These are phyloP conservation scores for Remersonia thermophila DNA, from an alignment of 2,329 filamentous ascomycete genomes.

Conservation along the genomic window DNA sequence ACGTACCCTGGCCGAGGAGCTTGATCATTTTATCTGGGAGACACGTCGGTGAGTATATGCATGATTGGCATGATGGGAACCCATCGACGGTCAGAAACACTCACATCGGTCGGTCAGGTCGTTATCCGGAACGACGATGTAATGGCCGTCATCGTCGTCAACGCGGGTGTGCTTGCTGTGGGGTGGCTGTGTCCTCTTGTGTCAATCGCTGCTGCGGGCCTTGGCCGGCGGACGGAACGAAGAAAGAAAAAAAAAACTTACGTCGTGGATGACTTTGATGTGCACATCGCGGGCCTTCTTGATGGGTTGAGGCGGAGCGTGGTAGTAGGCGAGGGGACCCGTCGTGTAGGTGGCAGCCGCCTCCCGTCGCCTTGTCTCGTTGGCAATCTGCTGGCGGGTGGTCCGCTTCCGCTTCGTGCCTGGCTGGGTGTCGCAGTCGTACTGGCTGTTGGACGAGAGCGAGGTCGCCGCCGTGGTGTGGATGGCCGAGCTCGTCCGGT, in stretches of 20 bases:
- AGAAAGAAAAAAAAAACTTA: conserved; percentile 28
- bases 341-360: conserved; percentile 47
- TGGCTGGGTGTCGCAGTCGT: conserved; percentile 53
- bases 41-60: conserved; percentile 6
- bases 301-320: conserved; percentile 74
- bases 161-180: conserved; percentile 56
- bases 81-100: conserved; percentile 25
- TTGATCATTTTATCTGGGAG: conserved; percentile 70
- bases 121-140: conserved; percentile 80
- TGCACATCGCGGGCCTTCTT: conserved; percentile 78
- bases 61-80: neutral
- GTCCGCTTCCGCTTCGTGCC: conserved; percentile 82
- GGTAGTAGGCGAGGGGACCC: conserved; percentile 65
- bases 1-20: conserved; percentile 89
- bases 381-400: conserved; percentile 67
- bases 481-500: conserved; percentile 67
- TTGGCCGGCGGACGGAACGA: neutral
- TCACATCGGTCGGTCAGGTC: conserved; percentile 81
- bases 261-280: conserved; percentile 50
- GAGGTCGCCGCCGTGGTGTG: conserved; percentile 87
- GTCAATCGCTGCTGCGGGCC: conserved; percentile 6
- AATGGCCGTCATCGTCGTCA: conserved; percentile 95
- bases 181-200: conserved; percentile 20
- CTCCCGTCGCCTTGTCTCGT: conserved; percentile 70
- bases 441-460: conserved; percentile 46